Evolutionary conservation across 129 eudicot species (phyloP).

Genomic region (Centaurea solstitialis): DNA sequence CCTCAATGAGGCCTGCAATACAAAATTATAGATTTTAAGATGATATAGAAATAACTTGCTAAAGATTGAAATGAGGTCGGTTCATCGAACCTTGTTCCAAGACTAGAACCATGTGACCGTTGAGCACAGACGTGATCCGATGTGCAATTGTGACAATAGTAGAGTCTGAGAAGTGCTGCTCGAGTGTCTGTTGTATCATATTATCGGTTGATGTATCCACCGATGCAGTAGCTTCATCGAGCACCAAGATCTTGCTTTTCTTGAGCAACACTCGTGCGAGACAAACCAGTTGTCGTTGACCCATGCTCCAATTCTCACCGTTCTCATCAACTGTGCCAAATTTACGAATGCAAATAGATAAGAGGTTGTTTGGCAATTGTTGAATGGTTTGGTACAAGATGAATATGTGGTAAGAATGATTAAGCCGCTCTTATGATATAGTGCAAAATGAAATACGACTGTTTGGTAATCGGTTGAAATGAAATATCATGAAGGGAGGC

Average conservation of each 20-base stretch:
- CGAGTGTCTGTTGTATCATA: constrained; percentile 66
- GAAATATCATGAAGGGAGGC: too few species aligned
- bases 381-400: too few species aligned
- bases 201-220: constrained; percentile 87
- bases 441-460: too few species aligned
- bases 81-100: constrained; percentile 55
- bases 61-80: neutral
- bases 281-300: constrained; percentile 88
- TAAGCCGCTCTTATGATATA: too few species aligned
- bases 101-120: constrained; percentile 72
- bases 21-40: neutral
- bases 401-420: too few species aligned
- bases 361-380: neutral
- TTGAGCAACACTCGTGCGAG: constrained; percentile 87
- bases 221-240: constrained; percentile 96
- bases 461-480: too few species aligned
- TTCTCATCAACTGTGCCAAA: constrained; percentile 56
- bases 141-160: constrained; percentile 84
- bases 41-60: neutral
- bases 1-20: constrained; percentile 66
- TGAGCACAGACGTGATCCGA: constrained; percentile 80
- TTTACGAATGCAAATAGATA: neutral
- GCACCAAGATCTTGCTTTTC: constrained; percentile 75
- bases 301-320: constrained; percentile 97
- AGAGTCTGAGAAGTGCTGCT: constrained; percentile 60